Evolutionary conservation across 2,329 filamentous ascomycete genomes (phyloP).

Genomic region (Neophaeococcomyces aloes): DNA sequence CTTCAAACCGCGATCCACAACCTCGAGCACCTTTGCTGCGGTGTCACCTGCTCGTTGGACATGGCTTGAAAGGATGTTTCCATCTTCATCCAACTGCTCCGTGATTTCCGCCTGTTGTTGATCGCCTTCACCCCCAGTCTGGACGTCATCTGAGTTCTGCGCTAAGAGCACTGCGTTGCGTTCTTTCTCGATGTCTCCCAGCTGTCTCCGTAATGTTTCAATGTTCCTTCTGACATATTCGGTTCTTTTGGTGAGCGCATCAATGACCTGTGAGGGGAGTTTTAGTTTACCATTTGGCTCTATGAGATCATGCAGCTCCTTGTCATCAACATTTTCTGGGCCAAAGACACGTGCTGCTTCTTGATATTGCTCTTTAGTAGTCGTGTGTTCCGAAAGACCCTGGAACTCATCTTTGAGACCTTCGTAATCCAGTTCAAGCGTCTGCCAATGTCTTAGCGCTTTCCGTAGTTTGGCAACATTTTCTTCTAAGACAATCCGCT

Average conservation of each 20-base stretch:
- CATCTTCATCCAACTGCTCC: slow-evolving; percentile 84
- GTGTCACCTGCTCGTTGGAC: slow-evolving; percentile 57
- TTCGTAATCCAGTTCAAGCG: slow-evolving; percentile 87
- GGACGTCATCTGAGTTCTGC: slow-evolving; percentile 45
- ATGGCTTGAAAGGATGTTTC: slow-evolving; percentile 63
- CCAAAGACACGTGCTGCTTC: slow-evolving; percentile 6
- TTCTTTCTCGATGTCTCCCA: slow-evolving; percentile 59
- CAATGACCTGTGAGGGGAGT: slow-evolving; percentile 48
- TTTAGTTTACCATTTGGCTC: slow-evolving; percentile 39
- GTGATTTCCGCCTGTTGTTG: slow-evolving; percentile 81
- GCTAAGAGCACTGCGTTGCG: slow-evolving; percentile 53
- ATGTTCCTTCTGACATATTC: slow-evolving; percentile 86
- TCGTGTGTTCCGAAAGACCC: slow-evolving; percentile 40
- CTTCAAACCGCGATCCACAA: slow-evolving; percentile 49
- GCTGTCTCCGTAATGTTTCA: slow-evolving; percentile 59
- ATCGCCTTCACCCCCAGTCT: slow-evolving; percentile 50
- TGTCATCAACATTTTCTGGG: slow-evolving; percentile 4
- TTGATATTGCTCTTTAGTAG: slow-evolving; percentile 33
- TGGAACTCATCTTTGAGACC: slow-evolving; percentile 72
- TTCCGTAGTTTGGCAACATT: slow-evolving; percentile 63
- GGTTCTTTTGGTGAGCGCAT: slow-evolving; percentile 61
- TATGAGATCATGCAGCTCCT: slow-evolving; percentile 9
- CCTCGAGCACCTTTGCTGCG: slow-evolving; percentile 58
- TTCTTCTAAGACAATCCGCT: slow-evolving; percentile 63
- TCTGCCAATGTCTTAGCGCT: slow-evolving; percentile 76